A percentile compares a stretch with the other conserved stretches of the same genome.
Conservation (phyloP, 2,329 filamentous ascomycete genomes). For the Botrytis paeoniae region DNA sequence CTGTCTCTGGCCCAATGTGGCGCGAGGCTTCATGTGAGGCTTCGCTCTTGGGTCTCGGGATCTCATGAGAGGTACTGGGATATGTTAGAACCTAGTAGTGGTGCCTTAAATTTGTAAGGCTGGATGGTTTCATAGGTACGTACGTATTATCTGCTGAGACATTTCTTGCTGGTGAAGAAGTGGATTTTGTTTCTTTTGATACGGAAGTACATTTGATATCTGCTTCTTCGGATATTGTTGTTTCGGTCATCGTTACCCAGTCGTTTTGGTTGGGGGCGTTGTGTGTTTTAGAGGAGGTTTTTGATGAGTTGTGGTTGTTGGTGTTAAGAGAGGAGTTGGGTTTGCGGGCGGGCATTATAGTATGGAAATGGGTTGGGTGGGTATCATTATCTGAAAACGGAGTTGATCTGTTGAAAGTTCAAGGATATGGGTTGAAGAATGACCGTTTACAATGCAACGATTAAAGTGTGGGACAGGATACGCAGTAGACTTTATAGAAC, state of each 20-base stretch:
- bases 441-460: background rate
- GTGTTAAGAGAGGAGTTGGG: no score
- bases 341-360: background rate
- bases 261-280: background rate
- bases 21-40: background rate
- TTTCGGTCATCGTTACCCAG: conserved; percentile 1
- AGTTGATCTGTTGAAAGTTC: background rate
- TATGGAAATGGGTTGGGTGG: background rate
- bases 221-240: background rate
- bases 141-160: background rate
- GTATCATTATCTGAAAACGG: background rate
- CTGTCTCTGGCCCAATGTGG: background rate
- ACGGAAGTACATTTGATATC: background rate
- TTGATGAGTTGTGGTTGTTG: background rate
- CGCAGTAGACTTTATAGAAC: background rate
- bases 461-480: background rate
- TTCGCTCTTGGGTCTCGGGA: background rate
- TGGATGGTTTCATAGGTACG: background rate
- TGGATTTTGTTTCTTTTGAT: no score
- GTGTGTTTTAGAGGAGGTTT: background rate
- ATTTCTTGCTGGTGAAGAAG: background rate
- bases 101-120: background rate
- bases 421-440: background rate
- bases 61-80: background rate
- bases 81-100: background rate